Evolutionary conservation across 2,329 filamentous ascomycete species (phyloP).

Genomic region (Graphilbum fragrans): DNA sequence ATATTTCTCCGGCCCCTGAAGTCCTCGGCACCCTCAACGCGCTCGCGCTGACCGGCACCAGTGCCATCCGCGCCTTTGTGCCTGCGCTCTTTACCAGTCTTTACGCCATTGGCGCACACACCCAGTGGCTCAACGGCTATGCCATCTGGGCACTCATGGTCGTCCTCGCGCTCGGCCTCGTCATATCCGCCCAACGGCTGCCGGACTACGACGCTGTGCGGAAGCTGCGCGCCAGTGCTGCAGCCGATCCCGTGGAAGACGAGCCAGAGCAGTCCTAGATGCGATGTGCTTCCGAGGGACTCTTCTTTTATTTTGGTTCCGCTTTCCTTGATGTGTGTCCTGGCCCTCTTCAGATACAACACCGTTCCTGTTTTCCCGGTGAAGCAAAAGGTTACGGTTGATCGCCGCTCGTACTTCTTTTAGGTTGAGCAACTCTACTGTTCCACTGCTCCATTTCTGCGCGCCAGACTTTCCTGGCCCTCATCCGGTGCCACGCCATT

Average conservation of each 20-base stretch:
- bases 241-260: background rate
- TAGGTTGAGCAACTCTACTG: no score
- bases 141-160: slow-evolving; percentile 51
- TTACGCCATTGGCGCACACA: slow-evolving; percentile 53
- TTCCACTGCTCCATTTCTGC: no score
- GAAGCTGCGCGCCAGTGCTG: slow-evolving; percentile 3
- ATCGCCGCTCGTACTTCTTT: no score
- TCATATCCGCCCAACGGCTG: slow-evolving; percentile 18
- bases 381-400: no score
- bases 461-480: no score
- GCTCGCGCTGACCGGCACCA: slow-evolving; percentile 47
- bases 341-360: no score
- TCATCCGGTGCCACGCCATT: no score
- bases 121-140: slow-evolving; percentile 51
- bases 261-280: background rate
- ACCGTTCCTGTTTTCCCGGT: no score
- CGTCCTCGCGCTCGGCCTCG: slow-evolving; percentile 20
- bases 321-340: no score
- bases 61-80: slow-evolving; percentile 50
- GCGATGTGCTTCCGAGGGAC: no score
- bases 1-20: slow-evolving; percentile 52
- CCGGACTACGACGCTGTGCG: slow-evolving; percentile 20
- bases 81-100: slow-evolving; percentile 56
- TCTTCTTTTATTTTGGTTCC: background rate
- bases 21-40: slow-evolving; percentile 63